phyloP scores from a whole-genome alignment of 192 early-diverging fungal species.

The Podila epicladia region DNA sequence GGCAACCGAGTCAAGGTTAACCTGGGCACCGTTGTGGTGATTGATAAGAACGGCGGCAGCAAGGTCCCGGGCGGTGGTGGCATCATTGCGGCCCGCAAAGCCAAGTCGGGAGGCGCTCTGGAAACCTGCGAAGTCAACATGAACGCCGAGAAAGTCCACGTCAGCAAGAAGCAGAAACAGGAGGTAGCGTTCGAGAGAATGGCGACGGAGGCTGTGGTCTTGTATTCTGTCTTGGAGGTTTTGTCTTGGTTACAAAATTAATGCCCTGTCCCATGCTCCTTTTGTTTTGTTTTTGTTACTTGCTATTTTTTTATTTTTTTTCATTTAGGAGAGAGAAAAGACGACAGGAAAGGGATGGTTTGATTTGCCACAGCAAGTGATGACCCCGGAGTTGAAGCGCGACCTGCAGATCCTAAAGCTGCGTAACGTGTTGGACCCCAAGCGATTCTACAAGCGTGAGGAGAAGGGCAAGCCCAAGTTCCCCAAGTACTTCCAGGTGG shows the following conservation, averaged over 20 bases:
- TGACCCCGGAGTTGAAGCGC: conserved; percentile 90
- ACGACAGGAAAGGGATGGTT: conserved; percentile 79
- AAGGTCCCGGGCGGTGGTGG: conserved; percentile 9
- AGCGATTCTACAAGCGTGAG: conserved; percentile 89
- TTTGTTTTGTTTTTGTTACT: not conserved
- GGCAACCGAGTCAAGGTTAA: conserved; percentile 32
- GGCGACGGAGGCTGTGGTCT: not conserved
- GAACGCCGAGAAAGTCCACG: conserved; percentile 32
- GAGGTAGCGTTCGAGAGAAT: conserved; percentile 24
- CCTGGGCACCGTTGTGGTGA: conserved; percentile 31
- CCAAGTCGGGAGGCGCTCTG: conserved; percentile 18
- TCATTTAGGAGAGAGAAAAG: conserved; percentile 41
- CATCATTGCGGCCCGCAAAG: not conserved
- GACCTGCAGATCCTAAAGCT: conserved; percentile 89
- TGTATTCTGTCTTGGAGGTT: not conserved
- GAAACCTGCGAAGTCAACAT: conserved; percentile 44
- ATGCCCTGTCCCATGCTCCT: not conserved
- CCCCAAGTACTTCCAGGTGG: conserved; percentile 95
- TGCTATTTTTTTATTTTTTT: not conserved
- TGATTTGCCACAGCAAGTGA: conserved; percentile 82
- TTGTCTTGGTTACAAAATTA: not conserved
- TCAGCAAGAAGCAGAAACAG: conserved; percentile 49
- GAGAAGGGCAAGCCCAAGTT: conserved; percentile 64
- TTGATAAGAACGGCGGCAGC: conserved; percentile 19
- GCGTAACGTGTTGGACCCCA: conserved; percentile 91